Base-by-base conservation (phyloP, 495 filamentous ascomycete genomes). In the Geoglossum glabrum region DNA sequence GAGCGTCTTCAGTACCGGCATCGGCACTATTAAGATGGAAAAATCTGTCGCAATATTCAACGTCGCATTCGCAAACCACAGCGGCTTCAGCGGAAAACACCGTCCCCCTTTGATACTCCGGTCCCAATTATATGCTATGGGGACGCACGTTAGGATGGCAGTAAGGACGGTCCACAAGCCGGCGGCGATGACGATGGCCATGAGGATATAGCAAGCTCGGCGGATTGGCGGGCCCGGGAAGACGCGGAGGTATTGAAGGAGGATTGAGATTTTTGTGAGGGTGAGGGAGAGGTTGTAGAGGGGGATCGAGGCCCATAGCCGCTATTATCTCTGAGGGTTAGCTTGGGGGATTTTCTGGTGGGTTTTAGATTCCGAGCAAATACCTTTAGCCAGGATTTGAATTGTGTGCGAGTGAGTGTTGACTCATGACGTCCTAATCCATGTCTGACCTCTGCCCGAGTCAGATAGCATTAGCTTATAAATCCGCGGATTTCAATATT, bases 11-110 rank as follows among this genome's bases (percentile, higher is more conserved):
- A 82, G 70, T 0, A 76, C 66, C 1, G 75, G 76, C 70, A 82
- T 76, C 5, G 79, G 79, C 30, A 81, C 55, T 3, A 73, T 54
- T 4, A 81, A 71, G 15, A 82, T 73, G 27, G 74, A 66, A n/a
- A 80, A 33, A 62, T 82, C 79, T 19, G 73, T 76, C n/a, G 63
- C 62, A 34, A 79, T 78, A 23, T 73, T 73, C 64, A 81, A 73
- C 0, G 70, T 71, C 0, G 76, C 73, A 57, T 79, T 79, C 60
- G 75, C 71, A 54, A 76, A 76, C 67, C 71, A 72, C 55, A 72
- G 66, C 13, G 64, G 61, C 0, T 62, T 63, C 15, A 64, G 65
- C 56, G 69, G 72, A 52, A 83, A 71, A 62, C 81, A 85, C n/a
- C 13, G 19, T 30, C 57, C 58, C 4, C 76, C 76, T 0, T 69